A percentile compares a stretch with the other conserved stretches of the same genome.
Conservation (phyloP, 2,329 filamentous ascomycete genomes). For the Calonectria henricotiae region DNA sequence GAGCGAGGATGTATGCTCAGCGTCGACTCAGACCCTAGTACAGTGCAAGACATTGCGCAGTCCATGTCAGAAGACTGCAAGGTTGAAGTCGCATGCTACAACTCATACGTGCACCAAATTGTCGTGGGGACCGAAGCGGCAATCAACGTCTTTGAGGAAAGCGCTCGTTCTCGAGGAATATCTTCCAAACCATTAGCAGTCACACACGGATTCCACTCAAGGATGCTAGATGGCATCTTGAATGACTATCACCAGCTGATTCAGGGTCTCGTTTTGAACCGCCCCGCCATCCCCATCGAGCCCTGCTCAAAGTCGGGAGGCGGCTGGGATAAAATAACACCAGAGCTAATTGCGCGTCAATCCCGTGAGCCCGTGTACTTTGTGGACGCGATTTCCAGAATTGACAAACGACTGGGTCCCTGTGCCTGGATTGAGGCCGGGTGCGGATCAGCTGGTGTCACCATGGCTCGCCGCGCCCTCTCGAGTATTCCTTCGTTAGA, state of each 20-base stretch:
- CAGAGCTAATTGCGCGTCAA: not conserved
- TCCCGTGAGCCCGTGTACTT: conserved; percentile 2
- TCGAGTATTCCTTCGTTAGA: conserved; percentile 4
- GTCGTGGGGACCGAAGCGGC: not conserved
- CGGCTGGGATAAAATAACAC: not conserved
- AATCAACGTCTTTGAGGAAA: not conserved
- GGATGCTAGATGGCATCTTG: not conserved
- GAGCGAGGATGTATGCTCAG: conserved; percentile 18
- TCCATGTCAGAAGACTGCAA: not conserved
- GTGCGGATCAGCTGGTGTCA: conserved; percentile 6
- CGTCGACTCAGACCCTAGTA: not conserved
- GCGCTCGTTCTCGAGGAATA: not conserved
- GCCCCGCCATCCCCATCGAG: conserved; percentile 2
- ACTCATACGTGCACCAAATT: not conserved
- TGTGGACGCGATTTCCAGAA: not conserved
- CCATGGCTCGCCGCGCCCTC: conserved; percentile 10
- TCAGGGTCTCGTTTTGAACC: not conserved
- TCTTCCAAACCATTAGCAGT: not conserved
- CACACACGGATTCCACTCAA: conserved; percentile 9
- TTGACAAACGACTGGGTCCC: not conserved
- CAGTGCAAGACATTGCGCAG: not conserved
- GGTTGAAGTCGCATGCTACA: conserved; percentile 8
- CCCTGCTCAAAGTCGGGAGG: conserved; percentile 4
- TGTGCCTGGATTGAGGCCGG: conserved; percentile 13
- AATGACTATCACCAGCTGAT: conserved; percentile 11